Evolutionary conservation across 2,329 filamentous ascomycete genomes (phyloP).

Genomic region (Colletotrichum acutatum): DNA sequence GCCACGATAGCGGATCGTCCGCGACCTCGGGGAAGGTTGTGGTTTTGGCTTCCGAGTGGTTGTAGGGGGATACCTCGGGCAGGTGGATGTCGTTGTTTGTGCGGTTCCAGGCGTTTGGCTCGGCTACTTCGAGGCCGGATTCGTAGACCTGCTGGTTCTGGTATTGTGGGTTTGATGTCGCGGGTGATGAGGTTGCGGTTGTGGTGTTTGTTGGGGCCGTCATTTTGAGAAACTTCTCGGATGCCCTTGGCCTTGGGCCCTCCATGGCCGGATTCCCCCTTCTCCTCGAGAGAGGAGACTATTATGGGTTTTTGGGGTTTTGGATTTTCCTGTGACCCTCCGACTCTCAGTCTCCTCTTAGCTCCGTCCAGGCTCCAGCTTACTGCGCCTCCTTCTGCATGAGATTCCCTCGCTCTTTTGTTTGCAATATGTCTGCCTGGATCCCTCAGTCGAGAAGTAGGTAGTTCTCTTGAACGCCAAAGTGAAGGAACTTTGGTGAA

Average conservation of each 20-base stretch:
- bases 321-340: not conserved
- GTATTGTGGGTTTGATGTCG: not conserved
- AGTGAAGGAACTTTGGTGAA: not conserved
- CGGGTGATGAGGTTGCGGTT: no score
- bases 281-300: no score
- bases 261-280: not conserved
- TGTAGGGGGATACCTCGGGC: conserved; percentile 16
- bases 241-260: not conserved
- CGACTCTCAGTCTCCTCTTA: not conserved
- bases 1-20: conserved; percentile 9
- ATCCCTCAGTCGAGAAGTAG: not conserved
- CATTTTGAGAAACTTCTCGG: not conserved
- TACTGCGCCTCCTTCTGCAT: not conserved
- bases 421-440: not conserved
- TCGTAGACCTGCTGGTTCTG: conserved; percentile 13
- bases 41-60: conserved; percentile 18
- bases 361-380: not conserved
- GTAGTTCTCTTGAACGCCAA: not conserved
- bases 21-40: conserved; percentile 15
- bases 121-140: conserved; percentile 27
- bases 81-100: conserved; percentile 11
- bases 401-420: not conserved
- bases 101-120: conserved; percentile 17
- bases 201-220: not conserved
- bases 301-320: no score